A percentile compares a stretch with the other conserved stretches of the same genome.
These are phyloP conservation scores for Cruciata laevipes DNA, from an alignment of 257 asterid species.

Conservation along the genomic window DNA sequence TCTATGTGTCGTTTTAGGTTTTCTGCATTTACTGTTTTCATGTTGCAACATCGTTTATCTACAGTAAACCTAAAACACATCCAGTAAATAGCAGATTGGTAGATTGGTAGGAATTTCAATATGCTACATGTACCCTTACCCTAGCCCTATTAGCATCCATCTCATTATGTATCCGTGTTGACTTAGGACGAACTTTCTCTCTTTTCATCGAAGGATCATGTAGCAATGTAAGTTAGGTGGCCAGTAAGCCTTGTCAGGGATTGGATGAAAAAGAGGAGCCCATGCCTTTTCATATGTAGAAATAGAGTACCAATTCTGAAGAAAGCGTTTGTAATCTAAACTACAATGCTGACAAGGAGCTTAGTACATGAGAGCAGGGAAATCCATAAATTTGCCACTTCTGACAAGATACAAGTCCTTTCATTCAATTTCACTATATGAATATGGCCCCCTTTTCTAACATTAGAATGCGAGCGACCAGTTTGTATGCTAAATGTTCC, in stretches of 20 bases:
- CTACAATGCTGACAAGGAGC: neutral
- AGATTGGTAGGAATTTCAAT: no score
- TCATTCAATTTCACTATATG: neutral
- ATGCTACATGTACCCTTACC: neutral
- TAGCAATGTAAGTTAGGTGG: neutral
- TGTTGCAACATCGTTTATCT: no score
- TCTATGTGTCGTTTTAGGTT: no score
- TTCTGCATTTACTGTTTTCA: no score
- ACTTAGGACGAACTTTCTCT: neutral
- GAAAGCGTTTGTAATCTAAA: neutral
- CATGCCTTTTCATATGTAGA: neutral
- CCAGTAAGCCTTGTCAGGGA: neutral
- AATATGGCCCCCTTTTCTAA: neutral
- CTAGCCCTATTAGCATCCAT: neutral
- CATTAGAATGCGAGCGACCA: neutral
- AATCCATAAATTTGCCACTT: neutral
- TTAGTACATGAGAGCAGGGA: slow-evolving; percentile 1
- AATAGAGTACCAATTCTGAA: neutral
- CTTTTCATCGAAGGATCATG: neutral
- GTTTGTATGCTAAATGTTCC: neutral
- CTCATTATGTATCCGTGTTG: neutral
- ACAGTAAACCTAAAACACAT: no score
- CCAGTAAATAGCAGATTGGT: no score
- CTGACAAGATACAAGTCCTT: neutral
- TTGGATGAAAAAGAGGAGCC: neutral